Evolutionary conservation across 2,329 filamentous ascomycete genomes (phyloP).

Genomic region (Colletotrichum graminicola): DNA sequence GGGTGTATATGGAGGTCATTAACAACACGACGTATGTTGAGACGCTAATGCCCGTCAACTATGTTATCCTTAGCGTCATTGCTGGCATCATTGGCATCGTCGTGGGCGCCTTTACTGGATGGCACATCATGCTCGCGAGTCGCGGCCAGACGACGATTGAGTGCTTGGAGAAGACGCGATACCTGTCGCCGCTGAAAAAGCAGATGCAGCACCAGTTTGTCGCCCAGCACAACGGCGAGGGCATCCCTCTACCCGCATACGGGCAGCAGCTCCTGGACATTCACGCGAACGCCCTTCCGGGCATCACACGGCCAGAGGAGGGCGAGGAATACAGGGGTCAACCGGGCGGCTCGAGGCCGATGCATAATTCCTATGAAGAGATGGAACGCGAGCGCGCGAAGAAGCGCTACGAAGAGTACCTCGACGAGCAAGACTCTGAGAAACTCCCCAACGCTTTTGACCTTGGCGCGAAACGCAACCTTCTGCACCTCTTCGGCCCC

Average conservation of each 20-base stretch:
- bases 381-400: slow-evolving; percentile 67
- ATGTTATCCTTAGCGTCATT: slow-evolving; percentile 87
- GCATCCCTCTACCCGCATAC: slow-evolving; percentile 67
- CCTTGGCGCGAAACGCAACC: slow-evolving; percentile 83
- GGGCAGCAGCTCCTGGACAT: slow-evolving; percentile 84
- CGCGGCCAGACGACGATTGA: slow-evolving; percentile 94
- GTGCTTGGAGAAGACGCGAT: slow-evolving; percentile 94
- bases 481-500: slow-evolving; percentile 84
- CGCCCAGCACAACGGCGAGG: slow-evolving; percentile 65
- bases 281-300: slow-evolving; percentile 84
- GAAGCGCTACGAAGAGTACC: slow-evolving; percentile 75
- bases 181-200: slow-evolving; percentile 83
- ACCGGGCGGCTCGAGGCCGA: slow-evolving; percentile 53
- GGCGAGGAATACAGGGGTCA: slow-evolving; percentile 70
- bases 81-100: slow-evolving; percentile 93
- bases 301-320: slow-evolving; percentile 84
- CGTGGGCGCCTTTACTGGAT: slow-evolving; percentile 87
- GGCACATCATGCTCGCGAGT: slow-evolving; percentile 87
- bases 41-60: slow-evolving; percentile 87
- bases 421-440: slow-evolving; percentile 89
- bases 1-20: slow-evolving; percentile 89
- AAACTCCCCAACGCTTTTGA: slow-evolving; percentile 95
- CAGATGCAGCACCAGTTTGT: slow-evolving; percentile 74
- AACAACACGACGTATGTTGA: slow-evolving; percentile 78
- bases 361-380: slow-evolving; percentile 66